Conservation (phyloP, 129 eudicot species). For the Pseudognaphalium luteoalbum region DNA sequence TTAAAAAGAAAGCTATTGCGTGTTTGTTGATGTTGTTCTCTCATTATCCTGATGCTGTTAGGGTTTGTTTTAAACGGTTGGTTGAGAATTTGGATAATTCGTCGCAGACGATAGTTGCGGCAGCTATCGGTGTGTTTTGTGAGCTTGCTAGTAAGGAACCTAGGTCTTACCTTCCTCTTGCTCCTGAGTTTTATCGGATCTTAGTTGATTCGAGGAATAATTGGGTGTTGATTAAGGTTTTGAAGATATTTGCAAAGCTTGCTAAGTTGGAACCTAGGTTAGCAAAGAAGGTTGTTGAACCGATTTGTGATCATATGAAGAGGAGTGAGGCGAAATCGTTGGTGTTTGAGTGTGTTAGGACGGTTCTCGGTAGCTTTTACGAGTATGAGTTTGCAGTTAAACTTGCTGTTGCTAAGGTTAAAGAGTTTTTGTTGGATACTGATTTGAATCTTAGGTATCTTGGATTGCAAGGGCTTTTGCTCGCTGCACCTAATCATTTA, state of each 20-base stretch:
- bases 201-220: constrained; percentile 80
- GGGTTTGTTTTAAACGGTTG: constrained; percentile 84
- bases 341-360: constrained; percentile 88
- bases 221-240: constrained; percentile 89
- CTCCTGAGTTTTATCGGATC: constrained; percentile 86
- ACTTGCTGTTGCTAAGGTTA: constrained; percentile 68
- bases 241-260: constrained; percentile 75
- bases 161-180: constrained; percentile 69
- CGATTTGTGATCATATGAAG: constrained; percentile 77
- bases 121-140: constrained; percentile 76
- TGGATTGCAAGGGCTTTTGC: constrained; percentile 77
- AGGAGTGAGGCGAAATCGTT: constrained; percentile 77
- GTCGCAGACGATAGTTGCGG: constrained; percentile 48
- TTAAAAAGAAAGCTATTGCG: constrained; percentile 65
- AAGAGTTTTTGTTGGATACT: constrained; percentile 72
- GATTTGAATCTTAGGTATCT: constrained; percentile 89
- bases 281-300: constrained; percentile 73
- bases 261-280: constrained; percentile 79
- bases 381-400: constrained; percentile 75
- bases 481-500: constrained; percentile 51
- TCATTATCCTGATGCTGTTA: constrained; percentile 76
- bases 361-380: constrained; percentile 63
- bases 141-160: constrained; percentile 70
- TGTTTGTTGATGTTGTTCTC: constrained; percentile 57
- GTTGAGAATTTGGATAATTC: constrained; percentile 72